These are phyloP conservation scores for Salix dunnii DNA, from an alignment of 345 rosid species.

Conservation along the genomic window DNA sequence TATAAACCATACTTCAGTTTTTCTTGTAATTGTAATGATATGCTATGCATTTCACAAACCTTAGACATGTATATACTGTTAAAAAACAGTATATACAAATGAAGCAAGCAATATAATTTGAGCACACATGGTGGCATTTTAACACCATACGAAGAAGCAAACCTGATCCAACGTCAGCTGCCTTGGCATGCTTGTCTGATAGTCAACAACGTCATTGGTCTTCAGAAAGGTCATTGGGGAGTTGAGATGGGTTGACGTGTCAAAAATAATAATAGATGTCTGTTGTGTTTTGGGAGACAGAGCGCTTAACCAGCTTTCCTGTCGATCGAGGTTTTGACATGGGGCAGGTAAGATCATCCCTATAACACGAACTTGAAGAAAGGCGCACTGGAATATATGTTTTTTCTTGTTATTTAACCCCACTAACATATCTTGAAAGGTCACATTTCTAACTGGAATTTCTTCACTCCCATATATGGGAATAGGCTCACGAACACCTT, in stretches of 20 bases:
- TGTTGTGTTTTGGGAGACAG: conserved; percentile 62
- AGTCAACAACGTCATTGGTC: conserved; percentile 6
- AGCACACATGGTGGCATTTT: neutral
- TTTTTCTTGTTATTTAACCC: conserved; percentile 92
- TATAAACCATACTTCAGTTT: too few relatives aligned
- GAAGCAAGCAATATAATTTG: conserved; percentile 1
- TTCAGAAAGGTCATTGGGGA: neutral
- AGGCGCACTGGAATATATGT: conserved; percentile 89
- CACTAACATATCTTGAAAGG: conserved; percentile 80
- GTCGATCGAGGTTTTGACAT: conserved; percentile 83
- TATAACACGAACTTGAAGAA: conserved; percentile 74
- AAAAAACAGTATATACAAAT: conserved; percentile 23
- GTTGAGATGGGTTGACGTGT: neutral
- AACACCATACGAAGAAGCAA: neutral
- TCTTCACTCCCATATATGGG: conserved; percentile 89
- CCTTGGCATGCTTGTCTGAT: conserved; percentile 5
- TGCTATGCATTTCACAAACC: conserved; percentile 5
- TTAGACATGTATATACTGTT: conserved; percentile 8
- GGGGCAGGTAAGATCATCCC: conserved; percentile 89
- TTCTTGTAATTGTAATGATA: too few relatives aligned
- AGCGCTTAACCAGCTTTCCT: conserved; percentile 54
- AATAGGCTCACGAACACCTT: conserved; percentile 91
- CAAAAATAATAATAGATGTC: conserved; percentile 85
- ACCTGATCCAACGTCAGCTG: conserved; percentile 17
- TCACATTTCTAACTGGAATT: conserved; percentile 74